phyloP scores from a whole-genome alignment of 129 eudicot species.

The Pseudognaphalium luteoalbum region DNA sequence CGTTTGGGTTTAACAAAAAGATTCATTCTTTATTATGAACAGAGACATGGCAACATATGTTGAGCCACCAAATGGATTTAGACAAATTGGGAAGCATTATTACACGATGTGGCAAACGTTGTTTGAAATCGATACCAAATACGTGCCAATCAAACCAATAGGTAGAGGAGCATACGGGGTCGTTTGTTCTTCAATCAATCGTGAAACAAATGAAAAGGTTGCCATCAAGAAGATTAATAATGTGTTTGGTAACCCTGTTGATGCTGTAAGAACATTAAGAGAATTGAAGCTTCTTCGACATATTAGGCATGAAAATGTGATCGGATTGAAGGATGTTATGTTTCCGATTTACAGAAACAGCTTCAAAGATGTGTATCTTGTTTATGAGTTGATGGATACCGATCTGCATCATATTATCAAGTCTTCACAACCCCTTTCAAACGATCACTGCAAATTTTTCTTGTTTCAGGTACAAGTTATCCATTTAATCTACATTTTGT shows the following conservation, averaged over 20 bases:
- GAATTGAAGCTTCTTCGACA: slow-evolving; percentile 70
- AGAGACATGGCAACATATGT: slow-evolving; percentile 60
- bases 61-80: slow-evolving; percentile 57
- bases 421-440: slow-evolving; percentile 71
- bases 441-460: slow-evolving; percentile 80
- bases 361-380: slow-evolving; percentile 80
- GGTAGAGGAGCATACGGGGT: slow-evolving; percentile 88
- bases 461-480: slow-evolving; percentile 58
- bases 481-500: not conserved
- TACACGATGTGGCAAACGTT: slow-evolving; percentile 67
- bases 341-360: slow-evolving; percentile 50
- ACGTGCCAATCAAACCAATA: slow-evolving; percentile 68
- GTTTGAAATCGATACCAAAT: slow-evolving; percentile 74
- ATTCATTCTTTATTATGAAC: slow-evolving; percentile 24
- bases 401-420: slow-evolving; percentile 87
- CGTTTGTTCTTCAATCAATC: slow-evolving; percentile 72
- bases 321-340: slow-evolving; percentile 81
- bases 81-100: slow-evolving; percentile 60
- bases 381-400: slow-evolving; percentile 80
- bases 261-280: slow-evolving; percentile 73
- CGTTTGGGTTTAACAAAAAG: slow-evolving; percentile 16
- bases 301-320: slow-evolving; percentile 72
- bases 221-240: slow-evolving; percentile 79
- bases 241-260: slow-evolving; percentile 59
- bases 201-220: slow-evolving; percentile 74